Evolutionary conservation across 306 rosid species (phyloP), one percentile per base, ranked within the genome.

Genomic region (Citrullus amarus): DNA sequence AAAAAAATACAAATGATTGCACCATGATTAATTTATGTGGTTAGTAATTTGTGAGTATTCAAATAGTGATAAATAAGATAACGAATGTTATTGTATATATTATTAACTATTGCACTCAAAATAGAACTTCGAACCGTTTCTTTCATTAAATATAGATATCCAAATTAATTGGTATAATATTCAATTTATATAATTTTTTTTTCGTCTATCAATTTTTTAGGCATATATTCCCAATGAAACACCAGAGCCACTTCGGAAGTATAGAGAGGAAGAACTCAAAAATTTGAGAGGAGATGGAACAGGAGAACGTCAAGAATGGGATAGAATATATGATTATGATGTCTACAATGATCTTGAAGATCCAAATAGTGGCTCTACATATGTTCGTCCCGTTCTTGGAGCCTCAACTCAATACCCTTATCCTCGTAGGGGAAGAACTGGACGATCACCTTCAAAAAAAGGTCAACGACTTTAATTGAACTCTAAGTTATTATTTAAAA

Each of bases 201-300:
- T 3, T 11, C 15, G 11, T 6, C 51, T 11, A 0, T 10, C 15
- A 46, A 2, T 62, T 32, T 32, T 62, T 82, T 82, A 91, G 98
- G 83, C 93, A 13, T 88, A 87, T 65, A 88, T 91, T 79, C 90
- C 89, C 6, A 81, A 86, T 81, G 89, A 91, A 32, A 93, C 98
- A 18, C 98, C 97, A 4, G 67, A 2, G 63, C 75, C 93, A 17
- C 88, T 91, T 30, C 70, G 79, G 22, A 90, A 88, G 84, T 83
- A 83, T 61, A 86, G 96, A 82, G 88, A 90, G 78, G 93, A 91
- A 77, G 98, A 93, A 66, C 81, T 93, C 3, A 81, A 67, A 53
- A 84, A 44, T 69, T 74, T 93, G 81, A 91, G 98, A 82, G 98
- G 98, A 62, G 75, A 81, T 82, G 93, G 91, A 77, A 86, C 3